Evolutionary conservation across 305 asterid species (phyloP), one percentile per base, ranked within the genome.

Genomic region (Petunia hybrid): DNA sequence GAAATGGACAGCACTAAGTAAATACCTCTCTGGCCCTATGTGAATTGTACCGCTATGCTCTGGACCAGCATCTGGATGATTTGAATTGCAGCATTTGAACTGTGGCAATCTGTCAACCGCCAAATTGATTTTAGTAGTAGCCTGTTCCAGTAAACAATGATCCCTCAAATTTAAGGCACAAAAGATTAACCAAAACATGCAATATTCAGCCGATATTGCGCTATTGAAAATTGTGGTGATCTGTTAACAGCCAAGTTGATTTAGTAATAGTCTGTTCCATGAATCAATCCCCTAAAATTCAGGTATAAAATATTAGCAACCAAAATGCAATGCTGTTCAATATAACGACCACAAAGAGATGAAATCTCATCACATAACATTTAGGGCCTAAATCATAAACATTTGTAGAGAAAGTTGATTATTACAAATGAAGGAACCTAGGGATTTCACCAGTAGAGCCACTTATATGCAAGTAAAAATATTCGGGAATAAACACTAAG

Each of bases 11-110:
- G 56, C 74, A 76, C 39, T 51, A 35, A 63, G 65, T 82, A 40
- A 78, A 55, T 87, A 95, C 99, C 97, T 92, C 90, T 95, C 99
- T 1, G 95, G 85, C 80, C 97, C 98, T 81, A 95, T 91, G 89
- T 95, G 99, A 85, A 94, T 92, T 69, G 98, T 92, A 79, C 98
- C 99, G 88, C 88, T 88, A 89, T 95, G 99, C 84, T 95, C 96
- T 62, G 97, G 99, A 81, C 99, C 98, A 63, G 92, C 87, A 86
- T 87, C 88, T 51, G 93, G 86, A 86, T 89, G 78, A 65, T 81
- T 85, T 86, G 85, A 84, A 83, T 89, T 88, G 94, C 95, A 95
- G 91, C 93, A 91, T 77, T 48, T 85, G 75, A 95, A 95, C 71
- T 88, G 94, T 60, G 99, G 98, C 86, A 95, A 85, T 82, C 68